Evolutionary conservation across 2,329 filamentous ascomycete genomes (phyloP).

Genomic region (Arthrinium puccinioides): DNA sequence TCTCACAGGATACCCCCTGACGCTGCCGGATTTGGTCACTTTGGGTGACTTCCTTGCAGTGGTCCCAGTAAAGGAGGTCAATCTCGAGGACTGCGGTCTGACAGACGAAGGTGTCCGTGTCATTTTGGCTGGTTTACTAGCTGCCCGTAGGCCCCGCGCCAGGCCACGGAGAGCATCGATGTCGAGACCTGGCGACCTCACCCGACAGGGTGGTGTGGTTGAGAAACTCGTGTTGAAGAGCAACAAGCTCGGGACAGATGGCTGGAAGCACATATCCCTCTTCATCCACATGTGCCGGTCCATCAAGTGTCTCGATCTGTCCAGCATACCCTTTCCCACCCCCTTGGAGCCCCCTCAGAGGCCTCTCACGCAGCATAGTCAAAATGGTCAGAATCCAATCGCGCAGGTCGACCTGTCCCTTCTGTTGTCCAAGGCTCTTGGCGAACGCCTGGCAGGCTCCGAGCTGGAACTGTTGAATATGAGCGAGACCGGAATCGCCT

Average conservation of each 20-base stretch:
- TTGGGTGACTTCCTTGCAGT: slow-evolving; percentile 91
- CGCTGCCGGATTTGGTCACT: slow-evolving; percentile 75
- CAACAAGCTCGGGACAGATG: slow-evolving; percentile 80
- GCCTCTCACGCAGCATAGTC: slow-evolving; percentile 12
- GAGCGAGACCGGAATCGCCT: slow-evolving; percentile 67
- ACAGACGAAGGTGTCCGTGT: slow-evolving; percentile 82
- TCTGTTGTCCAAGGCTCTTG: slow-evolving; percentile 68
- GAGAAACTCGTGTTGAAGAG: slow-evolving; percentile 86
- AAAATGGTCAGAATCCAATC: slow-evolving; percentile 23
- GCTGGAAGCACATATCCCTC: slow-evolving; percentile 84
- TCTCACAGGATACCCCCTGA: slow-evolving; percentile 76
- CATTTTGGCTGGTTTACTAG: slow-evolving; percentile 76
- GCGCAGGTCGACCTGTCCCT: slow-evolving; percentile 46
- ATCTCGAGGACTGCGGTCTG: slow-evolving; percentile 81
- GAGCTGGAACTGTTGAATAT: slow-evolving; percentile 78
- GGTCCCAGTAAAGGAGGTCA: slow-evolving; percentile 79
- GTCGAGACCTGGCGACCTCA: slow-evolving; percentile 26
- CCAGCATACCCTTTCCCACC: slow-evolving; percentile 69
- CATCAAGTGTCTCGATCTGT: slow-evolving; percentile 79
- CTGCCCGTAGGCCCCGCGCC: slow-evolving; percentile 61
- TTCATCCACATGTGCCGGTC: slow-evolving; percentile 89
- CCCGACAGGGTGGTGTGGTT: slow-evolving; percentile 62
- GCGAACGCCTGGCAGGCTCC: slow-evolving; percentile 67
- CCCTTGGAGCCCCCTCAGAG: slow-evolving; percentile 14
- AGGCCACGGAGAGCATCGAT: slow-evolving; percentile 43